Evolutionary conservation across 75 land plant species (phyloP).

Genomic region (Sequoiadendron giganteum): DNA sequence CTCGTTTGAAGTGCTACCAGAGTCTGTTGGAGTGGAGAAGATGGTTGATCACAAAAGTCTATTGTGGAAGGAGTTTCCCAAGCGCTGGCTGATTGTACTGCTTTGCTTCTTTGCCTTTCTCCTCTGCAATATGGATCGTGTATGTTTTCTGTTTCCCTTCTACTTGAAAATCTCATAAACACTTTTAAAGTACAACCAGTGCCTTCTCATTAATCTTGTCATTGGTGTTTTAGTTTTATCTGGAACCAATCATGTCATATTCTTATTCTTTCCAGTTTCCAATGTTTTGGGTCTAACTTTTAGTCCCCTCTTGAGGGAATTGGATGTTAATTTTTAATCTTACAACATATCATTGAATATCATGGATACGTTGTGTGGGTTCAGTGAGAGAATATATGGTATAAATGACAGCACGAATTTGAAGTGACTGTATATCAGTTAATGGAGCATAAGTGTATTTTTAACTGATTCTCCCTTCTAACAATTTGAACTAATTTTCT

Average conservation of each 20-base stretch:
- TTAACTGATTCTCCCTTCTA: not conserved
- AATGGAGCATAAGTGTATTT: not conserved
- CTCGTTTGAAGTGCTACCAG: constrained; percentile 3
- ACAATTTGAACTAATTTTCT: not conserved
- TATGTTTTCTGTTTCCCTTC: constrained; percentile 23
- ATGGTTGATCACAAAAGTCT: not conserved
- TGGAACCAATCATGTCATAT: not conserved
- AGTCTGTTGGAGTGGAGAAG: constrained; percentile 5
- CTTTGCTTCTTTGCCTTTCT: constrained; percentile 92
- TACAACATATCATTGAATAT: too few relatives aligned
- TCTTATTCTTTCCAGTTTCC: too few relatives aligned
- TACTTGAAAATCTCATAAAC: not conserved
- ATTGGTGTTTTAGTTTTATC: not conserved
- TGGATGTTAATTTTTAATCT: too few relatives aligned
- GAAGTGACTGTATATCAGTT: not conserved
- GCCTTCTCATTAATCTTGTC: not conserved
- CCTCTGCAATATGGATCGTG: constrained; percentile 98
- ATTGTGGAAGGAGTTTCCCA: constrained; percentile 70
- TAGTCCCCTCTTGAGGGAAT: too few relatives aligned
- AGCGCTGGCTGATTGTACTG: constrained; percentile 82
- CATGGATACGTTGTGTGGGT: not conserved
- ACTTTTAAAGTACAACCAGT: not conserved
- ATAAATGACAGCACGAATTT: not conserved
- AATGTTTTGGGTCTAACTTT: too few relatives aligned
- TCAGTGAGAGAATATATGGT: not conserved